Evolutionary conservation across 306 rosid genomes (phyloP), one percentile per base, ranked within the genome.

Genomic region (Lathyrus oleraceus): DNA sequence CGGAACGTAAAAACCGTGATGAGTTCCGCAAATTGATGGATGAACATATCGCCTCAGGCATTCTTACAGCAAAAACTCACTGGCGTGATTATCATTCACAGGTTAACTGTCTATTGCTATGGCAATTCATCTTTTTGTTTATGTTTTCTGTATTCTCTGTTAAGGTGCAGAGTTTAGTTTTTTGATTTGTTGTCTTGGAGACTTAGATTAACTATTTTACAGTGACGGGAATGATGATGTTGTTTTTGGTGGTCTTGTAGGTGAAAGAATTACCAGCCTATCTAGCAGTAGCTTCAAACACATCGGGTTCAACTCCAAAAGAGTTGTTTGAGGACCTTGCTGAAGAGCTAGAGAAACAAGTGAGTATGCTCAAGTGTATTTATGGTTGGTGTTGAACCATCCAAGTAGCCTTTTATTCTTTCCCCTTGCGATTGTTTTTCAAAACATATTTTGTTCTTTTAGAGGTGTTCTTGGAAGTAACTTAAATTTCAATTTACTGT

Each of bases 1-100:
- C 67, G 21, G 98, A 92, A 79, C 93, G 98, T 13, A 85, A 88
- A 88, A 90, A 90, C 74, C 93, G 96, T 32, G 96, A 90, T 58
- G 96, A 92, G 54, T 92, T 92, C 80, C 95, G 96, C 65, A 92
- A 83, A 77, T 76, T 90, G 88, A 90, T 92, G 96, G 96, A 90
- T 32, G 98, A 88, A 62, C 96, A 92, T 80, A 71, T 85, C 1
- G 44, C 87, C 44, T 82, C 80, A n/a, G 93, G 91, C 80, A 76
- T 65, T 82, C 91, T 92, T 61, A 86, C 88, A 15, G 89, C 88
- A 32, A 89, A 90, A 78, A 86, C 87, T 78, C 85, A 90, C 63
- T 90, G 96, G 98, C 98, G 96, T 69, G 98, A 92, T 83, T 92
- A 90, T 75, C 70, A 78, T 67, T 58, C 67, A 36, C 88, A 82